Percentiles rank a stretch among this genome's conserved stretches.
phyloP scores from a whole-genome alignment of 805 yeast species.

The Saccharomycopsis sp. region DNA sequence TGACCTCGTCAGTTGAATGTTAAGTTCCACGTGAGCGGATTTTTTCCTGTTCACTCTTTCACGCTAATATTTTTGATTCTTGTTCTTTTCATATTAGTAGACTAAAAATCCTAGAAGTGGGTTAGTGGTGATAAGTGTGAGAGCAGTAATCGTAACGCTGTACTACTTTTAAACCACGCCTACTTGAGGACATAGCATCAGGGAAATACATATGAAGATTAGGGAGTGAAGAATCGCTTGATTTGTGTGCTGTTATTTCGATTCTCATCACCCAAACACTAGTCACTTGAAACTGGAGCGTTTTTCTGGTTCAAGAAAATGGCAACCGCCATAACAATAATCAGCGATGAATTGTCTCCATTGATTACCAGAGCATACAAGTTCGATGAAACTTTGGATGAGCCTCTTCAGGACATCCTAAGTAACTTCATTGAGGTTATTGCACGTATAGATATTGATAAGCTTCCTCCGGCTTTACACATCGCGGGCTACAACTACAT shows the following conservation, averaged over 20 bases:
- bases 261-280: background rate
- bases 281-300: background rate
- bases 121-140: too few relatives aligned
- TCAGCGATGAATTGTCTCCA: slow-evolving; percentile 18
- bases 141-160: too few relatives aligned
- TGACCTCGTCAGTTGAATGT: background rate
- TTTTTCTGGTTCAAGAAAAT: slow-evolving; percentile 1
- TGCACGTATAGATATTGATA: slow-evolving; percentile 1
- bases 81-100: background rate
- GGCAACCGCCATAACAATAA: slow-evolving; percentile 20
- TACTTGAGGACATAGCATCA: too few relatives aligned
- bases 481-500: slow-evolving; percentile 15
- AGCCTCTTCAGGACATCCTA: slow-evolving; percentile 14
- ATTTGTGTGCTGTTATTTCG: background rate
- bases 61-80: background rate
- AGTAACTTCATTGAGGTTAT: slow-evolving; percentile 10
- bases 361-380: slow-evolving; percentile 16
- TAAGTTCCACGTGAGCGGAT: background rate
- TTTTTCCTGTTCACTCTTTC: background rate
- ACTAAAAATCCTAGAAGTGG: background rate
- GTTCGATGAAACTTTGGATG: slow-evolving; percentile 13
- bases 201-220: too few relatives aligned
- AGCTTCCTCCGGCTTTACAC: slow-evolving; percentile 12
- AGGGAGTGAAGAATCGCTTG: background rate
- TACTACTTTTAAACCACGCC: too few relatives aligned